Evolutionary conservation across 2,329 filamentous ascomycete genomes (phyloP).

Genomic region (Diaporthe sp.): DNA sequence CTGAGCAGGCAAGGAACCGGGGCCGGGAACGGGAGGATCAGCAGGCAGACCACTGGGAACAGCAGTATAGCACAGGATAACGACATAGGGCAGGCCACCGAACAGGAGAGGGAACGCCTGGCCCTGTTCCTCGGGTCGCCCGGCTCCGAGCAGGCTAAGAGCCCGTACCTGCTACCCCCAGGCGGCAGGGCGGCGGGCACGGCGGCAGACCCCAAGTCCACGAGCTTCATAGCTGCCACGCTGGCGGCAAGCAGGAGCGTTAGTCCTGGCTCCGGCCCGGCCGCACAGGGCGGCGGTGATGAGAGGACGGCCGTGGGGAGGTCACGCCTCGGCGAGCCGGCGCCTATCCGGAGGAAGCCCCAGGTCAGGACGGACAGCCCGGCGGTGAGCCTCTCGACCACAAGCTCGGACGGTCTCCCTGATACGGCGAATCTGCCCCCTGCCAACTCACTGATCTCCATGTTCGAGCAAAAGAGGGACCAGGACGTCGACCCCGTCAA

Average conservation of each 20-base stretch:
- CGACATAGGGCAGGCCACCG: slow-evolving; percentile 41
- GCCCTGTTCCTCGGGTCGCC: slow-evolving; percentile 43
- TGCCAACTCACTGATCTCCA: slow-evolving; percentile 73
- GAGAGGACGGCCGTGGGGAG: slow-evolving; percentile 38
- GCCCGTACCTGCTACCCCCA: slow-evolving; percentile 37
- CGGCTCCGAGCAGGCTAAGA: slow-evolving; percentile 24
- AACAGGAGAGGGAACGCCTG: slow-evolving; percentile 44
- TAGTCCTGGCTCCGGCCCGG: slow-evolving; percentile 61
- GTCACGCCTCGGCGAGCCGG: slow-evolving; percentile 43
- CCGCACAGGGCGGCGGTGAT: slow-evolving; percentile 31
- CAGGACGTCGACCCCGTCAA: slow-evolving; percentile 50
- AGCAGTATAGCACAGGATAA: slow-evolving; percentile 42
- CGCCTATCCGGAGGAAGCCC: slow-evolving; percentile 21
- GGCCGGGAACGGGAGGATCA: slow-evolving; percentile 41
- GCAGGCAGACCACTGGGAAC: slow-evolving; percentile 55
- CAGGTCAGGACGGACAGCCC: slow-evolving; percentile 45
- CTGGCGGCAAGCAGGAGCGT: slow-evolving; percentile 72
- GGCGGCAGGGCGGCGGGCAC: slow-evolving; percentile 17
- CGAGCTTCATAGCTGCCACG: slow-evolving; percentile 72
- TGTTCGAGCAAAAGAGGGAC: slow-evolving; percentile 70
- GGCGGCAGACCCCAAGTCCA: slow-evolving; percentile 59
- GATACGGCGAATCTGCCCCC: slow-evolving; percentile 72
- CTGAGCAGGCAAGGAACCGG: slow-evolving; percentile 18
- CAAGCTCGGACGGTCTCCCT: slow-evolving; percentile 51
- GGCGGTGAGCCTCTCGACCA: slow-evolving; percentile 46